A percentile compares a stretch with the other conserved stretches of the same genome.
These are phyloP conservation scores for Vigna radiata DNA, from an alignment of 306 rosid genomes.

Conservation along the genomic window DNA sequence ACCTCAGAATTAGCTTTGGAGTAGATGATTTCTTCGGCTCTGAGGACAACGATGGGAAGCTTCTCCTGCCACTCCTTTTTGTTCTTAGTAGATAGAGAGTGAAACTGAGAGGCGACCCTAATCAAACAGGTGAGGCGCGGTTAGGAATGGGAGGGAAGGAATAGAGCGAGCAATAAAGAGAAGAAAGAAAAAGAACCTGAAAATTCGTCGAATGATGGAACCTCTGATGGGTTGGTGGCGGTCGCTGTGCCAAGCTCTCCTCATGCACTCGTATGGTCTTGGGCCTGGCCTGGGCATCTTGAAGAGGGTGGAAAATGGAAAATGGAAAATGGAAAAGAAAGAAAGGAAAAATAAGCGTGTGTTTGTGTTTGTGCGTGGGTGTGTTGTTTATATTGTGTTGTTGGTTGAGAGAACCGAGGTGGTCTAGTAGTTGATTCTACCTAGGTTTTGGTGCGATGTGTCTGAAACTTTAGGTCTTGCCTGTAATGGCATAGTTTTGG, in stretches of 20 bases:
- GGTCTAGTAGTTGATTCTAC: neutral
- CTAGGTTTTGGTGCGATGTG: neutral
- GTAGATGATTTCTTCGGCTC: constrained; percentile 96
- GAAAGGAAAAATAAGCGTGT: neutral
- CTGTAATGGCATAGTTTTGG: constrained; percentile 5
- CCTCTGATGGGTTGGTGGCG: constrained; percentile 92
- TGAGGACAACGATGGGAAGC: constrained; percentile 81
- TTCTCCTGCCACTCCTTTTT: constrained; percentile 98
- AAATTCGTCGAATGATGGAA: constrained; percentile 85
- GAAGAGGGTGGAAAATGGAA: neutral
- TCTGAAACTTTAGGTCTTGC: constrained; percentile 1
- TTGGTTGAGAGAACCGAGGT: neutral
- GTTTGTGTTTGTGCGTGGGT: neutral
- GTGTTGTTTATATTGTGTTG: neutral
- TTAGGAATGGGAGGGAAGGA: constrained; percentile 39
- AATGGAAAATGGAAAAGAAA: neutral
- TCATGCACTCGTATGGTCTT: constrained; percentile 96
- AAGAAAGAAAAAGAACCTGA: constrained; percentile 68
- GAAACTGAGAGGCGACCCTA: constrained; percentile 82
- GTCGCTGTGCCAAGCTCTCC: constrained; percentile 98
- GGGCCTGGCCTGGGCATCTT: constrained; percentile 99
- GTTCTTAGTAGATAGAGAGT: constrained; percentile 69
- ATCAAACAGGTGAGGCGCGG: constrained; percentile 73
- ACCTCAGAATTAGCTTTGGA: constrained; percentile 99
- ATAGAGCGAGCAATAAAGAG: neutral